Evolutionary conservation across 2,329 filamentous ascomycete species (phyloP).

Genomic region (Exophiala xenobiotica): DNA sequence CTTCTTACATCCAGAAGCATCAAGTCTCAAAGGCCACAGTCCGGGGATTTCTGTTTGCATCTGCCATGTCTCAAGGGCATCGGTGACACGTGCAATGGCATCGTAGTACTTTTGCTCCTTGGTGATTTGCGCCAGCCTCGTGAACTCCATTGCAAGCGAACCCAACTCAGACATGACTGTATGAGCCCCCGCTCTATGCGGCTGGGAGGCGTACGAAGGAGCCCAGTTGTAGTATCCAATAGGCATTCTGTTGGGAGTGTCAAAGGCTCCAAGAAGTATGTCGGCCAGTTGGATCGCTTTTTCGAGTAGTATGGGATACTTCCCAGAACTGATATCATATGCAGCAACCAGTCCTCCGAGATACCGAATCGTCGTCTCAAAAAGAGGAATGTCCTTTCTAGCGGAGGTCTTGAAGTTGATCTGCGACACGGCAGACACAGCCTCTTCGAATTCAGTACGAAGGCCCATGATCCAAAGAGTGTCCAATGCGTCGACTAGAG

Average conservation of each 20-base stretch:
- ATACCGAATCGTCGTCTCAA: conserved; percentile 90
- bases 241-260: conserved; percentile 93
- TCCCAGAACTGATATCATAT: conserved; percentile 76
- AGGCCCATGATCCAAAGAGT: conserved; percentile 85
- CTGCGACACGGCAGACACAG: conserved; percentile 63
- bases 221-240: conserved; percentile 77
- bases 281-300: conserved; percentile 80
- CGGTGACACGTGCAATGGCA: conserved; percentile 79
- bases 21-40: conserved; percentile 74
- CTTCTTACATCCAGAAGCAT: conserved; percentile 74
- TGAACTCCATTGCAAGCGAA: conserved; percentile 84
- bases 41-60: conserved; percentile 69
- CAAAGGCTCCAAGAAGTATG: conserved; percentile 77
- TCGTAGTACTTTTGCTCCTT: conserved; percentile 82
- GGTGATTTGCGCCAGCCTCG: conserved; percentile 81
- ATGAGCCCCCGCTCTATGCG: conserved; percentile 51
- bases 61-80: conserved; percentile 75
- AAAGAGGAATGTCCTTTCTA: conserved; percentile 74
- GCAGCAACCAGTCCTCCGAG: conserved; percentile 81
- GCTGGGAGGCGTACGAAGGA: conserved; percentile 62
- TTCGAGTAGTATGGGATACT: conserved; percentile 66
- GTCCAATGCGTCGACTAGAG: conserved; percentile 77
- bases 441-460: conserved; percentile 75
- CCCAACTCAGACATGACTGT: conserved; percentile 69
- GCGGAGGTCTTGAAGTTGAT: conserved; percentile 81